A percentile compares a stretch with the other conserved stretches of the same genome.
Conservation (phyloP, 176 grass and related monocot species). For the Carex myosuroides region DNA sequence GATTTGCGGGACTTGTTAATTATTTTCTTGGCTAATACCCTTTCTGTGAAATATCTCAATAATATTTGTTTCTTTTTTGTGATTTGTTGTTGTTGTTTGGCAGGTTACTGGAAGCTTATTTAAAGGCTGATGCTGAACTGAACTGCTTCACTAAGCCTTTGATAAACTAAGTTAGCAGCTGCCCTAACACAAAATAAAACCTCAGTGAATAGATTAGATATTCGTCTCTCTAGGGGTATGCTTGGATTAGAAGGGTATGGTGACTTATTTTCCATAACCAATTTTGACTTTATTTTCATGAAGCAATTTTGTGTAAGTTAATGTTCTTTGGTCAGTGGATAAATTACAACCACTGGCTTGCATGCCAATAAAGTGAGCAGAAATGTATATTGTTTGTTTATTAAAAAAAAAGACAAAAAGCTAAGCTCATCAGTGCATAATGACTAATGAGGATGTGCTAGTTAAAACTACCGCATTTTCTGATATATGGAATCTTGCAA, state of each 20-base stretch:
- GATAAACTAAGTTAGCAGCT: not conserved
- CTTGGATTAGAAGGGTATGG: not conserved
- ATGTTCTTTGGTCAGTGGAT: not conserved
- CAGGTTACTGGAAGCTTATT: conserved; percentile 77
- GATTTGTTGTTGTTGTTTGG: conserved; percentile 16
- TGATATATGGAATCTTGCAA: too few relatives aligned
- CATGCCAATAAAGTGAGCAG: not conserved
- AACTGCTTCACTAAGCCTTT: not conserved
- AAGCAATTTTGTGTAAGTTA: not conserved
- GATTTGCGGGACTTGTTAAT: not conserved
- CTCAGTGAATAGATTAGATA: not conserved
- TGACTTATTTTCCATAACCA: not conserved
- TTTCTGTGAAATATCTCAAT: not conserved
- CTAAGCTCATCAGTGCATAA: not conserved
- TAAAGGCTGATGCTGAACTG: conserved; percentile 23
- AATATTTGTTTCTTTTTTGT: not conserved
- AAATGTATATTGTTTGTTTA: not conserved
- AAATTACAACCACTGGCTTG: not conserved
- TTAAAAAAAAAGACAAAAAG: not conserved
- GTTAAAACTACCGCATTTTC: too few relatives aligned
- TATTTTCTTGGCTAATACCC: conserved; percentile 4
- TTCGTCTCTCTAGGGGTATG: not conserved
- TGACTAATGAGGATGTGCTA: not conserved
- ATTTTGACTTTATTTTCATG: not conserved
- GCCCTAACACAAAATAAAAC: not conserved